These are phyloP conservation scores for Fusarium buharicum DNA, from an alignment of 2,329 filamentous ascomycete species.

Conservation along the genomic window DNA sequence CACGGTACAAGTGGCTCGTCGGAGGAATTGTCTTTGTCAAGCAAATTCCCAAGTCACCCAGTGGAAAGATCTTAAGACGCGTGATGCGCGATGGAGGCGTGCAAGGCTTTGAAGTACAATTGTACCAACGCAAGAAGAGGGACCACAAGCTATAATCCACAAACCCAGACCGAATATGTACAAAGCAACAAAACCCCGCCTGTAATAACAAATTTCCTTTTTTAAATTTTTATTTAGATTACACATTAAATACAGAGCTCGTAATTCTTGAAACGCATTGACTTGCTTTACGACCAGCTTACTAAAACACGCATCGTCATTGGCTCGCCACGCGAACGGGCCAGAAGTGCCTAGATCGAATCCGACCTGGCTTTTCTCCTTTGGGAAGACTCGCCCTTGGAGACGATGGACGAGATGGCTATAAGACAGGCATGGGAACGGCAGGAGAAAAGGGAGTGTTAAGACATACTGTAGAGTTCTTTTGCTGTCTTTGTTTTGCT, in stretches of 20 bases:
- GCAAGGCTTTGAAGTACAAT: constrained; percentile 45
- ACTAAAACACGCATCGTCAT: constrained; percentile 49
- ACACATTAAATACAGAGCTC: constrained; percentile 9
- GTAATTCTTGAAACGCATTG: constrained; percentile 12
- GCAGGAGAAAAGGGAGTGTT: not conserved
- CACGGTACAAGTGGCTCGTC: constrained; percentile 73
- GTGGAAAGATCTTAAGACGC: constrained; percentile 60
- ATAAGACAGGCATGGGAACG: constrained; percentile 29
- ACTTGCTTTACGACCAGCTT: constrained; percentile 43
- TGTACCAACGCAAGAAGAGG: constrained; percentile 44
- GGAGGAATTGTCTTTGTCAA: constrained; percentile 77
- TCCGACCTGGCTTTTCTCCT: constrained; percentile 20
- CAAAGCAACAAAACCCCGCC: not conserved
- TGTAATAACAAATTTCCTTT: not conserved
- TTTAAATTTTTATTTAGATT: not conserved
- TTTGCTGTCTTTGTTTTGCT: not conserved
- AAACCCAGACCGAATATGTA: not conserved
- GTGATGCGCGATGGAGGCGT: constrained; percentile 56
- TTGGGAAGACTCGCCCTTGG: constrained; percentile 19
- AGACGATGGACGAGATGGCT: constrained; percentile 21
- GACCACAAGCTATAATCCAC: constrained; percentile 32
- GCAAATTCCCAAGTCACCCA: constrained; percentile 76
- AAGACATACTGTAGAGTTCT: constrained; percentile 6
- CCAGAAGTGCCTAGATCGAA: constrained; percentile 1
- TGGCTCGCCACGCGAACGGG: constrained; percentile 32